Conservation (phyloP, 805 yeast species). For the Yamadazyma laniorum region DNA sequence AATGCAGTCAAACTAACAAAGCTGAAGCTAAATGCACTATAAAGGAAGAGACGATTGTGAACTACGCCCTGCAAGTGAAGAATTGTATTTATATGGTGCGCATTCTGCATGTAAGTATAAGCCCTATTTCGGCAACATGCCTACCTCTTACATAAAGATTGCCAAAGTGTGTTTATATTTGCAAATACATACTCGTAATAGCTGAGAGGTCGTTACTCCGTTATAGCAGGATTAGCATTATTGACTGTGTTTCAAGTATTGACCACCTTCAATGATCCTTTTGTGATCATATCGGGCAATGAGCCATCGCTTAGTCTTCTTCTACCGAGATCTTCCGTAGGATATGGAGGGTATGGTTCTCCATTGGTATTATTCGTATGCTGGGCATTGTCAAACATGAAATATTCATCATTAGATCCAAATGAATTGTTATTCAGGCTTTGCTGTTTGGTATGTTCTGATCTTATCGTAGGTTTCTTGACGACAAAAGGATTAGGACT, state of each 20-base stretch:
- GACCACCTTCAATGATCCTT: slow-evolving; percentile 52
- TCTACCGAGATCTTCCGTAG: slow-evolving; percentile 38
- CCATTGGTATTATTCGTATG: slow-evolving; percentile 1
- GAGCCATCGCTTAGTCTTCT: slow-evolving; percentile 55
- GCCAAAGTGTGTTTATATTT: no score
- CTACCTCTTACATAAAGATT: no score
- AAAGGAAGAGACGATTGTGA: no score
- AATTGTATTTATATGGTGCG: no score
- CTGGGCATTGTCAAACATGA: slow-evolving; percentile 16
- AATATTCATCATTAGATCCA: slow-evolving; percentile 21
- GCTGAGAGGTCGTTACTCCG: slow-evolving; percentile 2
- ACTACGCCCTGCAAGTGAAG: no score
- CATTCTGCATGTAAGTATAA: no score
- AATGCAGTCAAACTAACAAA: no score
- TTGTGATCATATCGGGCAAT: slow-evolving; percentile 47
- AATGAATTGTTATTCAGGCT: slow-evolving; percentile 18
- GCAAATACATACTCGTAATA: no score
- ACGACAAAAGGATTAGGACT: slow-evolving; percentile 25
- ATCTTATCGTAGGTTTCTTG: slow-evolving; percentile 21
- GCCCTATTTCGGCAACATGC: no score
- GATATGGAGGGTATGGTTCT: slow-evolving; percentile 10
- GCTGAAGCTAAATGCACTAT: no score
- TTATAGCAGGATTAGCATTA: no score
- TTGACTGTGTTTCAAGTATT: slow-evolving; percentile 30
- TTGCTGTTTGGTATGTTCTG: slow-evolving; percentile 15